Conservation (phyloP, 192 early-diverging fungal species). For the Backusella tuberculispora region DNA sequence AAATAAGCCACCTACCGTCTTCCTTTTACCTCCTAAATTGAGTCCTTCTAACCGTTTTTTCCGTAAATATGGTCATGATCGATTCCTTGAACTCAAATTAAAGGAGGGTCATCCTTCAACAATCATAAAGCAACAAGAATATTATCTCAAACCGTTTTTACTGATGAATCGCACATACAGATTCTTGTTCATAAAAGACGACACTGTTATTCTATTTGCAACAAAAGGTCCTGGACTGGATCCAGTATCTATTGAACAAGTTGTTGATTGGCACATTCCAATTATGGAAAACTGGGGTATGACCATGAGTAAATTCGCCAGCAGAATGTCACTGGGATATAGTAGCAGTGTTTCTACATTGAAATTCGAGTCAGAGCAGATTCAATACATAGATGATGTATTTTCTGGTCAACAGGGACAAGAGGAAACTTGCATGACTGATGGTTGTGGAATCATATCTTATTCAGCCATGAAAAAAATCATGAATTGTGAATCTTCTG, state of each 20-base stretch:
- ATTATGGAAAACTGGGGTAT: conserved; percentile 30
- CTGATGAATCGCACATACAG: conserved; percentile 31
- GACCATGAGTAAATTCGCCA: conserved; percentile 36
- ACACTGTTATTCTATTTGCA: conserved; percentile 36
- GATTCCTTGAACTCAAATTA: conserved; percentile 38
- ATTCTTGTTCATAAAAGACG: conserved; percentile 42
- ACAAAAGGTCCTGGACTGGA: conserved; percentile 31
- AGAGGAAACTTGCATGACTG: conserved; percentile 36
- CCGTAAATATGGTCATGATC: conserved; percentile 35
- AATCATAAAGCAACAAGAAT: background rate
- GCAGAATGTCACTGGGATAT: conserved; percentile 40
- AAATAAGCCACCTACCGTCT: background rate
- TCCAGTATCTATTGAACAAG: conserved; percentile 20
- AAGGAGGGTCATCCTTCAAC: background rate
- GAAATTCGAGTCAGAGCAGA: conserved; percentile 29
- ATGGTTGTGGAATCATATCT: conserved; percentile 43
- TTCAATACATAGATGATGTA: conserved; percentile 27
- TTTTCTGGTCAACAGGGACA: background rate
- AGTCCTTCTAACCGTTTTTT: conserved; percentile 36
- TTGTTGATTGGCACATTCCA: conserved; percentile 41
- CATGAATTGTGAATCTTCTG: conserved; percentile 13
- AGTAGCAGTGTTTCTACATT: conserved; percentile 37
- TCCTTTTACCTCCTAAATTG: conserved; percentile 26
- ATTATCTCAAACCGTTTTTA: conserved; percentile 31
- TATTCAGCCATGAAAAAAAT: conserved; percentile 33